Conservation (phyloP, 495 filamentous ascomycete species). For the Penicillium egyptiacum region DNA sequence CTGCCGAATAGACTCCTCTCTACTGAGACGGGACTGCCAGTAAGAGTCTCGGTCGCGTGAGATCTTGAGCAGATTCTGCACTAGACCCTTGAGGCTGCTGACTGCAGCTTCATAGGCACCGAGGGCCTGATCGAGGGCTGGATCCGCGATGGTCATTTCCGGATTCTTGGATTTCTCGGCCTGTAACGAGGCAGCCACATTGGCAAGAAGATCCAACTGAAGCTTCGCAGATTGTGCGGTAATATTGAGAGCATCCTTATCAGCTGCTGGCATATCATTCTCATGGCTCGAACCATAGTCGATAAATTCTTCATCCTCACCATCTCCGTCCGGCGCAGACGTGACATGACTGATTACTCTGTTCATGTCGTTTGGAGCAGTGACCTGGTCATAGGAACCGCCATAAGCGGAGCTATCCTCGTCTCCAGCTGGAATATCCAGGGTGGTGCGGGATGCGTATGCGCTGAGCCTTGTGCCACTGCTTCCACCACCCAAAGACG, state of each 20-base stretch:
- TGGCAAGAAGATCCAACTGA: slow-evolving; percentile 83
- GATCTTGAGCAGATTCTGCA: slow-evolving; percentile 87
- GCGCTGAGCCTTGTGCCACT: slow-evolving; percentile 45
- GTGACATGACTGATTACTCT: slow-evolving; percentile 49
- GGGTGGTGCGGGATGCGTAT: slow-evolving; percentile 52
- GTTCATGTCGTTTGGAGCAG: slow-evolving; percentile 51
- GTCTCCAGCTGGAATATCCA: slow-evolving; percentile 45
- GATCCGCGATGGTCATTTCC: slow-evolving; percentile 66
- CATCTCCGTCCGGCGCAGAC: slow-evolving; percentile 49
- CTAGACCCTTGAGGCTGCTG: slow-evolving; percentile 77
- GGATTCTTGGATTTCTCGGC: slow-evolving; percentile 69
- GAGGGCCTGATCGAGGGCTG: slow-evolving; percentile 74
- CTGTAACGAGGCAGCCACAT: slow-evolving; percentile 79
- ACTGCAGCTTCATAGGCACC: slow-evolving; percentile 87
- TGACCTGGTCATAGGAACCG: slow-evolving; percentile 57
- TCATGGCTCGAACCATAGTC: slow-evolving; percentile 83
- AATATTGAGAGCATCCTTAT: slow-evolving; percentile 91
- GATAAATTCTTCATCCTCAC: slow-evolving; percentile 81
- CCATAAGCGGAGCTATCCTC: slow-evolving; percentile 58
- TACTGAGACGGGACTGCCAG: slow-evolving; percentile 92
- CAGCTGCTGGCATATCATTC: slow-evolving; percentile 64
- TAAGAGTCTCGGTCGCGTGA: slow-evolving; percentile 90
- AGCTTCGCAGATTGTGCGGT: slow-evolving; percentile 92
- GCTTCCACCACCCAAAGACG: slow-evolving; percentile 35
- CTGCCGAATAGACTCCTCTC: slow-evolving; percentile 80